Percentiles rank a stretch among this genome's conserved stretches.
Conservation (phyloP, 495 filamentous ascomycete genomes). For the Neurospora cerealis region DNA sequence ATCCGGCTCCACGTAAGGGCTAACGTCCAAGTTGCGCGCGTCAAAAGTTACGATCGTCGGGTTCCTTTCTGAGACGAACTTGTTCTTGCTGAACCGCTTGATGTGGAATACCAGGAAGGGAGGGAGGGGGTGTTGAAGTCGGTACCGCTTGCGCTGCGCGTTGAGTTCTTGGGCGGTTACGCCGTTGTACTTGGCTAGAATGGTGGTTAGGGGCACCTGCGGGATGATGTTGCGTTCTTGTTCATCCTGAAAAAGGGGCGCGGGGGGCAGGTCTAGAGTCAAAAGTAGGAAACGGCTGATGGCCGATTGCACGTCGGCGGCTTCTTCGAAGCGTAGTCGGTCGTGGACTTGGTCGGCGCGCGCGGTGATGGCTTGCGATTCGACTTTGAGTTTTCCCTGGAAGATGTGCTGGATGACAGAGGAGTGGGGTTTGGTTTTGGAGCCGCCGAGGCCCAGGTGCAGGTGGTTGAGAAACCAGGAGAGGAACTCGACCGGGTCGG, state of each 20-base stretch:
- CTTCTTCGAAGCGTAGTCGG: constrained; percentile 88
- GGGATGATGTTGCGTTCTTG: constrained; percentile 89
- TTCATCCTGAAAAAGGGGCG: constrained; percentile 95
- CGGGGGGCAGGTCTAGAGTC: constrained; percentile 83
- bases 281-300: constrained; percentile 75
- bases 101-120: constrained; percentile 91
- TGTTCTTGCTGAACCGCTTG: constrained; percentile 93
- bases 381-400: constrained; percentile 83
- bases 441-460: constrained; percentile 83
- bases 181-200: constrained; percentile 93
- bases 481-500: constrained; percentile 91
- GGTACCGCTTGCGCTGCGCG: constrained; percentile 75
- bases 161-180: constrained; percentile 78
- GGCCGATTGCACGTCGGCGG: constrained; percentile 66
- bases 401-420: constrained; percentile 85
- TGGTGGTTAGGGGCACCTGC: constrained; percentile 79
- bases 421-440: constrained; percentile 69
- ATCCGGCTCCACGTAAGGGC: constrained; percentile 63
- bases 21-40: constrained; percentile 70
- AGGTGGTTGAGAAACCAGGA: constrained; percentile 96
- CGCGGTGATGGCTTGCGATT: constrained; percentile 89
- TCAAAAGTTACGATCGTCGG: constrained; percentile 97
- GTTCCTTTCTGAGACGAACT: constrained; percentile 91
- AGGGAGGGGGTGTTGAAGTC: constrained; percentile 83
- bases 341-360: constrained; percentile 71